Conservation (phyloP, 768 basidiomycete species). For the Mrakia blollopis region DNA sequence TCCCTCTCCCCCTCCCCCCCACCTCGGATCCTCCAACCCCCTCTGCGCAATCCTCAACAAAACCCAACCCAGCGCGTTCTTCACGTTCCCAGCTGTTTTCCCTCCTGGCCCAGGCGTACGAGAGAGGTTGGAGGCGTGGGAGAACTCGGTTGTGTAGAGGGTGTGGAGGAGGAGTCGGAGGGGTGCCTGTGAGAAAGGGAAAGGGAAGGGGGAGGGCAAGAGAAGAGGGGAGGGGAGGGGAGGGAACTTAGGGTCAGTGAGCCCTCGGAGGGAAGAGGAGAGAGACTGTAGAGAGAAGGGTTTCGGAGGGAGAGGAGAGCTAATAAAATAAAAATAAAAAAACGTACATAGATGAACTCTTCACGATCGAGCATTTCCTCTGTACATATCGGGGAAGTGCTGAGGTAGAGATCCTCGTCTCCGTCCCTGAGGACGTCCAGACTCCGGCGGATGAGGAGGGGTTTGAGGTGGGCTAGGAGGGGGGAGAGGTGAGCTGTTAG, state of each 20-base stretch:
- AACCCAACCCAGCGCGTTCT: not conserved
- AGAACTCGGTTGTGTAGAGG: not conserved
- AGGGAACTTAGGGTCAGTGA: too few relatives aligned
- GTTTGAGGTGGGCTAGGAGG: constrained; percentile 1
- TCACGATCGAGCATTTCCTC: constrained; percentile 11
- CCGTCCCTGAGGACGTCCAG: constrained; percentile 13
- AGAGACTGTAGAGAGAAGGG: not conserved
- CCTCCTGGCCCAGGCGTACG: not conserved
- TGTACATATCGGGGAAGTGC: not conserved
- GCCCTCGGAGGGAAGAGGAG: not conserved
- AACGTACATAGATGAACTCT: constrained; percentile 5
- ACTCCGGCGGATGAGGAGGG: not conserved
- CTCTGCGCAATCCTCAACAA: not conserved
- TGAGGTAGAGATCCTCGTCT: constrained; percentile 8
- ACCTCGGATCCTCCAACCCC: not conserved
- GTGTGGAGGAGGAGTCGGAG: constrained; percentile 1
- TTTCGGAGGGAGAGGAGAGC: too few relatives aligned
- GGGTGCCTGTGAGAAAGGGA: not conserved
- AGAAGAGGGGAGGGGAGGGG: not conserved
- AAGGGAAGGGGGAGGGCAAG: not conserved
- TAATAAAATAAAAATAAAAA: not conserved
- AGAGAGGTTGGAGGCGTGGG: not conserved
- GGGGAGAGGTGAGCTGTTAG: not conserved
- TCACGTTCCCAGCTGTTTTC: not conserved
- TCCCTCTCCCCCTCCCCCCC: not conserved